Base-by-base conservation (phyloP, 805 yeast species). In the Ogataea thermomethanolica region DNA sequence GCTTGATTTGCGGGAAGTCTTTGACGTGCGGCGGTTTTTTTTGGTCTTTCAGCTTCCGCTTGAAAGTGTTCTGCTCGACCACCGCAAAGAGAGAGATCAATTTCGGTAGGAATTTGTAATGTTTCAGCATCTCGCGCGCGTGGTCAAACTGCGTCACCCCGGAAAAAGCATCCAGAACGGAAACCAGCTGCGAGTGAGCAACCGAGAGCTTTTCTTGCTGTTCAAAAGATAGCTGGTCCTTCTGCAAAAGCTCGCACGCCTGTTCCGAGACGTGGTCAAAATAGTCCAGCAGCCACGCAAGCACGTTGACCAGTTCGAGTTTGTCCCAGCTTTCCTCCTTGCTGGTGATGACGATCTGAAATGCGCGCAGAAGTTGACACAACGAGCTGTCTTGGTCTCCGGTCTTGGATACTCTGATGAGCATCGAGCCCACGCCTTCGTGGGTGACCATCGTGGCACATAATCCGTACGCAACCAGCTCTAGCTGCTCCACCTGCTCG, bases 1-100 rank as follows among this genome's bases (percentile, higher is more conserved):
- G 72, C 53, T 87, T 86, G 9, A 79, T 71, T 29, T 77, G 73
- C 0, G 95, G 93, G 45, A 83, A 81, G 32, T 61, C 50, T 15
- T 66, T 56, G 8, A 29, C n/a, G 12, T 39, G 31, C 24, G 25
- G 41, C 26, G 35, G 48, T 8, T 33, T 13, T 2, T 17, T 11
- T 33, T 35, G 41, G 41, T 54, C 61, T 32, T 64, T 71, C 49
- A 59, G 53, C 33, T 57, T 64, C 30, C 51, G 51, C 32, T 64
- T 63, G 41, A 57, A 56, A 2, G 73, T 64, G 27, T 68, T 66
- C 8, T 57, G 56, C 29, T 76, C 79, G 5, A 74, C 57, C 1
- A 57, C 49, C 11, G 66, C 48, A 25, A 77, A 62, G 8, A 76
- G 53, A 0, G 54, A 44, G 4, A 73, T 52, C 3, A 76, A 41